These are phyloP conservation scores for Pseudotsuga menziesii DNA, from an alignment of 75 land plant species.

Conservation along the genomic window DNA sequence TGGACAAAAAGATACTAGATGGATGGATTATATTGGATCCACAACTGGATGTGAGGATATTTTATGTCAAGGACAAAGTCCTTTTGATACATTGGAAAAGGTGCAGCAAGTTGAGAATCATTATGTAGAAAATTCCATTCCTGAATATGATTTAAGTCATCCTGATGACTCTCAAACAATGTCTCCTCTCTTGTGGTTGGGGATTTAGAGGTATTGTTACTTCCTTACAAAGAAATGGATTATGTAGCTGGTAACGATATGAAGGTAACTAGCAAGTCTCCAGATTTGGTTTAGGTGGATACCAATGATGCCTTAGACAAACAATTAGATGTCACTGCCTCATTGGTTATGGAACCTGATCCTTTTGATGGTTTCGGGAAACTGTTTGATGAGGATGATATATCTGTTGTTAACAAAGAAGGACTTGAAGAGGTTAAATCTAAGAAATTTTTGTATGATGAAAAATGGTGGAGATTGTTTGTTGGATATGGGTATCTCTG, in stretches of 20 bases:
- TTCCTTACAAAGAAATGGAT: slow-evolving; percentile 41
- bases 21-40: slow-evolving; percentile 4
- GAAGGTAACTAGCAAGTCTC: neutral
- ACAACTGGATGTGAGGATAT: slow-evolving; percentile 5
- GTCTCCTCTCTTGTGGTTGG: slow-evolving; percentile 4
- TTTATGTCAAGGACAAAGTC: neutral
- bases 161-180: slow-evolving; percentile 1
- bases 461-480: slow-evolving; percentile 1
- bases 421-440: slow-evolving; percentile 13
- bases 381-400: slow-evolving; percentile 54
- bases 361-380: slow-evolving; percentile 40
- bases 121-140: neutral
- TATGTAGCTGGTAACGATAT: neutral
- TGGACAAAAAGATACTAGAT: neutral
- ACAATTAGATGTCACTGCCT: slow-evolving; percentile 11
- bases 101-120: slow-evolving; percentile 5
- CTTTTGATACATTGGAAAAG: neutral
- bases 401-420: slow-evolving; percentile 8
- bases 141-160: neutral
- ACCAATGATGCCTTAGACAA: neutral
- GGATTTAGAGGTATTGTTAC: slow-evolving; percentile 34
- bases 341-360: slow-evolving; percentile 16
- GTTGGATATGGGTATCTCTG: neutral
- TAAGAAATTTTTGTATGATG: neutral
- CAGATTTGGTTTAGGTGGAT: neutral